Base-by-base conservation (phyloP, 2,329 filamentous ascomycete species). In the Trichoderma oligosporum region DNA sequence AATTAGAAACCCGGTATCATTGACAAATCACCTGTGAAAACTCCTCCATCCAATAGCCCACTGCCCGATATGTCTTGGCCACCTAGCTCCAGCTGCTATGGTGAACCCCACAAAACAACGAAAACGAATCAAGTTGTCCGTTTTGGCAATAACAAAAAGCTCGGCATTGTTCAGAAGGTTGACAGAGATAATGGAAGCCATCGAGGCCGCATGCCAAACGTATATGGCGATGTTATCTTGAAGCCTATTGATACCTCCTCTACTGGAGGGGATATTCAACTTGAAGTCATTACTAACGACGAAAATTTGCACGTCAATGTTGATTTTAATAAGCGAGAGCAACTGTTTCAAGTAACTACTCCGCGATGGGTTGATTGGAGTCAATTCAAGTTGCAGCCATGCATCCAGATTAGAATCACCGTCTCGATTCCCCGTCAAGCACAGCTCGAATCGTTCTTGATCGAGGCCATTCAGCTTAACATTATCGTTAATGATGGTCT, bases 231-330 rank as follows among this genome's bases (percentile, higher is more conserved):
- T 22, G 66, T 82, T 16, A 62, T 79, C 39, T 54, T 83, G 39
- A 74, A 76, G 67, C 62, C 73, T 65, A 42, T 68, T 11, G 65
- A 70, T 14, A 25, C 63, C 22, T 69, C 67, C 2, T 70, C 71
- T 0, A 56, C 63, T 2, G 73, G 77, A n/a, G n/a, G n/a, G 3
- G 68, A 65, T 2, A 62, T 82, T 33, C 71, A 76, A 1, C 47
- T 82, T 5, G 73, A 82, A 60, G 66, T 74, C 27, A 67, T 74
- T 24, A 72, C 74, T 55, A 82, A 80, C 61, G 70, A 80, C 61
- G 67, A 74, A 4, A 61, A 66, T 9, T 62, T 83, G 51, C 48
- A 61, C 2, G 61, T 76, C n/a, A 59, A 65, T 4, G 51, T 74
- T 11, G 57, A 68, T 2, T 71, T 70, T 35, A 65, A 76, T 51